Conservation (phyloP, 495 filamentous ascomycete species). For the Tetracladium marchalianum region DNA sequence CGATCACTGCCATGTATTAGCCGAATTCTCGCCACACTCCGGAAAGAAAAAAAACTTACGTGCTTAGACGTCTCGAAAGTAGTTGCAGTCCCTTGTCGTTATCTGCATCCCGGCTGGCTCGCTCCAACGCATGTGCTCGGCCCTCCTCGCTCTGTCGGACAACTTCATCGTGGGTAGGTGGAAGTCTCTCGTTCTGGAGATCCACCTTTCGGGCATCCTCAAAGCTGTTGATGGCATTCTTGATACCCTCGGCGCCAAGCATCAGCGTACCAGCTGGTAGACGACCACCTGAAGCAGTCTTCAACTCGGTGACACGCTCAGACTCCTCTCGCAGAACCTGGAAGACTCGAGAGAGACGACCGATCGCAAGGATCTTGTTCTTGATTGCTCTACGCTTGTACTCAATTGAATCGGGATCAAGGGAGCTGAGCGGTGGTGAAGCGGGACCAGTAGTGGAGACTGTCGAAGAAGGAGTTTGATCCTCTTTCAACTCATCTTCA, state of each 20-base stretch:
- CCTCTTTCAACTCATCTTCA: conserved; percentile 87
- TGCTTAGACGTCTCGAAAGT: conserved; percentile 86
- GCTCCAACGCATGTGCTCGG: conserved; percentile 69
- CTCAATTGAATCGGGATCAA: conserved; percentile 77
- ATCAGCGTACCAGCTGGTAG: conserved; percentile 93
- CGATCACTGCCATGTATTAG: conserved; percentile 13
- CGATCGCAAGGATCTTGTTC: conserved; percentile 98
- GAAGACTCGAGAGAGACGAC: conserved; percentile 93
- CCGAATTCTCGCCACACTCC: neutral
- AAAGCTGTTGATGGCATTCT: conserved; percentile 95
- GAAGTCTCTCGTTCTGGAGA: conserved; percentile 88
- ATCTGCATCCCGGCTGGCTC: conserved; percentile 76
- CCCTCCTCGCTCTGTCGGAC: conserved; percentile 67
- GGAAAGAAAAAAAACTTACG: conserved; percentile 50
- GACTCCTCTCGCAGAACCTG: conserved; percentile 96
- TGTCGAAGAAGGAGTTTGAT: conserved; percentile 42
- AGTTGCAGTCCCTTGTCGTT: conserved; percentile 79
- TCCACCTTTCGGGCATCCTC: conserved; percentile 98
- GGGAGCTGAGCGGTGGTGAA: conserved; percentile 50
- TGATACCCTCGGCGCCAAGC: conserved; percentile 96
- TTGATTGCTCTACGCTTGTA: conserved; percentile 93
- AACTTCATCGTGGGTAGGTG: conserved; percentile 88
- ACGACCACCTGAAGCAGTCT: conserved; percentile 88
- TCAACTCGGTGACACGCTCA: conserved; percentile 91
- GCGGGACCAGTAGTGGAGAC: conserved; percentile 50